Evolutionary conservation across 805 yeast species (phyloP), one percentile per base, ranked within the genome.

Genomic region (Suhomyces prunicola): DNA sequence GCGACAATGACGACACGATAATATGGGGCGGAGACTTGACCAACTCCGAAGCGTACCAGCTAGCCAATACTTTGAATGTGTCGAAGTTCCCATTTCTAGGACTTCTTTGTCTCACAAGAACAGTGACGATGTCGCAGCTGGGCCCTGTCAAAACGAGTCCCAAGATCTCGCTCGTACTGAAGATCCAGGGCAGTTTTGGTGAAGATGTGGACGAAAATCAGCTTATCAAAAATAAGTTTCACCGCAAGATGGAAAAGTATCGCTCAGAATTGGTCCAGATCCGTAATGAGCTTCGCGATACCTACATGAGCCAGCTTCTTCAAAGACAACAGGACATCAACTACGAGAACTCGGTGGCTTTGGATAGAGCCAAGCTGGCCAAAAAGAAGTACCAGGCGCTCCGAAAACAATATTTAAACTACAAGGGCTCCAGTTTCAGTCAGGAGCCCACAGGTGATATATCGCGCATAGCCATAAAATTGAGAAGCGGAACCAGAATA

Each of bases 21-120:
- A 69, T 89, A 1, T 93, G 98, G 98, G 96, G 92, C 42, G 97
- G 97, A 7, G 86, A 89, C 63, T 81, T 87, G 23, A 79, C 81
- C n/a, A 84, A 84, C 52, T 83, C 91, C 19, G 98, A 93, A 67
- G 89, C 93, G 1, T 85, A 82, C 63, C 96, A 90, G 60, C 85
- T 90, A 13, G 87, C 96, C 0, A 85, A 87, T 62, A 83, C 86
- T 39, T 78, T 92, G 54, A 80, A 82, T 53, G 86, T 86, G 41
- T 79, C 90, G 19, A 80, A 82, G 57, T 85, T 86, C 62, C 99
- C 99, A n/a, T 87, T 88, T 63, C 67, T 89, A 33, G 96, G 93
- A 0, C 71, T 92, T 10, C 67, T 94, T 9, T 86, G 90, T 47
- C 74, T 90, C 51, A 87, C 90, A 15, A 79, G 84, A 48, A 73